These are phyloP conservation scores for Perilla frutescens DNA, from an alignment of 257 asterid species.

Conservation along the genomic window DNA sequence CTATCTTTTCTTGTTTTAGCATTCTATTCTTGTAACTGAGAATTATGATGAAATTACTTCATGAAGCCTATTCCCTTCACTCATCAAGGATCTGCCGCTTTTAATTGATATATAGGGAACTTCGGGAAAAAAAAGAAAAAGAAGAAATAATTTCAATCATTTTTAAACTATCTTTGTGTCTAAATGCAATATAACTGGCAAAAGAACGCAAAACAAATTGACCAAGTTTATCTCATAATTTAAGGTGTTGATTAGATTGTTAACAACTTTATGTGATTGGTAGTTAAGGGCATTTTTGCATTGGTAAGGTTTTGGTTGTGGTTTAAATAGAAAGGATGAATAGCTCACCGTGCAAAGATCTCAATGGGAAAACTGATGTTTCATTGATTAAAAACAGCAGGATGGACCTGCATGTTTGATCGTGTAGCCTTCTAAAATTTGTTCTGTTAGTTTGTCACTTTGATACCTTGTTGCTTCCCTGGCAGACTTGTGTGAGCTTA, in stretches of 20 bases:
- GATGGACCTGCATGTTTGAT: not conserved
- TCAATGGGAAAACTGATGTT: not conserved
- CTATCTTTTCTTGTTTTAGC: not conserved
- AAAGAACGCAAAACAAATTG: not conserved
- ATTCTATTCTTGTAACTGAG: not conserved
- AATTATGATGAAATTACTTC: not conserved
- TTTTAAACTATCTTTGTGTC: not conserved
- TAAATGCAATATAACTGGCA: not conserved
- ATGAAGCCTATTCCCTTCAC: not conserved
- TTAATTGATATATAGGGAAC: not conserved
- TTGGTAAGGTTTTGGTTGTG: not conserved
- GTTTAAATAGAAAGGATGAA: not conserved
- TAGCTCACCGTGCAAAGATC: not conserved
- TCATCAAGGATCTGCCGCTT: not conserved
- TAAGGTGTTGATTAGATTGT: slow-evolving; percentile 1
- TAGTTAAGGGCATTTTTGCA: not conserved
- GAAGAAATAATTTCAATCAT: not conserved
- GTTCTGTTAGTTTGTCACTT: not conserved
- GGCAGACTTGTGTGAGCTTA: slow-evolving; percentile 13
- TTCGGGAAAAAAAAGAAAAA: not conserved
- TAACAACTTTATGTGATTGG: not conserved
- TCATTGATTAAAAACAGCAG: not conserved
- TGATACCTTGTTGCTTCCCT: slow-evolving; percentile 5
- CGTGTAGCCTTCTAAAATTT: slow-evolving; percentile 12
- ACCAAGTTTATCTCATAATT: not conserved